Conservation (phyloP, 2,329 filamentous ascomycete genomes). For the Basipetospora chlamydospora region DNA sequence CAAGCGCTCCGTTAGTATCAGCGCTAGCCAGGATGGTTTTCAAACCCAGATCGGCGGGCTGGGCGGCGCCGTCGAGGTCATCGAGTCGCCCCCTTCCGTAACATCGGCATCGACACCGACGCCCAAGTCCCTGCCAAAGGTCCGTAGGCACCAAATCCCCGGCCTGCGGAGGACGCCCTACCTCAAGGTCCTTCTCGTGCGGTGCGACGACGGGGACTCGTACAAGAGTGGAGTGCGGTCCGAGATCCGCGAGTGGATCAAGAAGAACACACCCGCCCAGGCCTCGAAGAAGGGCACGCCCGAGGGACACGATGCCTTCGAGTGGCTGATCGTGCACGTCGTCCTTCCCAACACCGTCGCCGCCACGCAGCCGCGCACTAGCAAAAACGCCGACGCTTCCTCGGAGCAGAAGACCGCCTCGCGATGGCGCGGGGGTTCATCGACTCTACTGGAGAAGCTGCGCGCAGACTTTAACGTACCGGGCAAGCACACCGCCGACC, state of each 20-base stretch:
- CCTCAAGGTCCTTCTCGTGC: constrained; percentile 73
- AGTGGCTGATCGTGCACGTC: constrained; percentile 90
- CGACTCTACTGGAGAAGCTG: constrained; percentile 78
- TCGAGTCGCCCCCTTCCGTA: constrained; percentile 15
- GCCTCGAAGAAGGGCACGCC: constrained; percentile 46
- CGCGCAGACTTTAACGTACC: constrained; percentile 77
- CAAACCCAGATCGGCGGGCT: constrained; percentile 42
- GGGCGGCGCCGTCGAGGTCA: constrained; percentile 23
- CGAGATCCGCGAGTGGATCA: constrained; percentile 82
- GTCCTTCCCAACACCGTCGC: constrained; percentile 76
- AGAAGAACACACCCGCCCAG: constrained; percentile 48
- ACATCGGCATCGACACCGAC: constrained; percentile 21
- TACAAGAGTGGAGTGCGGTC: constrained; percentile 73
- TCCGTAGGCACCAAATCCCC: constrained; percentile 83
- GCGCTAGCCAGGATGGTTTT: constrained; percentile 41
- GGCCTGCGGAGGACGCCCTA: constrained; percentile 87
- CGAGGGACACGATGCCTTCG: constrained; percentile 91
- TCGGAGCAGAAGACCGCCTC: constrained; percentile 56
- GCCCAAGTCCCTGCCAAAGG: constrained; percentile 22
- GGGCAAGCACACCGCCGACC: constrained; percentile 56
- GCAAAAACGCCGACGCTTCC: constrained; percentile 35
- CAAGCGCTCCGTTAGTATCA: constrained; percentile 17
- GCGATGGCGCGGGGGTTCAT: constrained; percentile 66
- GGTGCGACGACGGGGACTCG: constrained; percentile 89
- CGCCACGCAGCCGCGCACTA: constrained; percentile 59